Base-by-base conservation (phyloP, 495 filamentous ascomycete species). In the Tuber melanosporum region DNA sequence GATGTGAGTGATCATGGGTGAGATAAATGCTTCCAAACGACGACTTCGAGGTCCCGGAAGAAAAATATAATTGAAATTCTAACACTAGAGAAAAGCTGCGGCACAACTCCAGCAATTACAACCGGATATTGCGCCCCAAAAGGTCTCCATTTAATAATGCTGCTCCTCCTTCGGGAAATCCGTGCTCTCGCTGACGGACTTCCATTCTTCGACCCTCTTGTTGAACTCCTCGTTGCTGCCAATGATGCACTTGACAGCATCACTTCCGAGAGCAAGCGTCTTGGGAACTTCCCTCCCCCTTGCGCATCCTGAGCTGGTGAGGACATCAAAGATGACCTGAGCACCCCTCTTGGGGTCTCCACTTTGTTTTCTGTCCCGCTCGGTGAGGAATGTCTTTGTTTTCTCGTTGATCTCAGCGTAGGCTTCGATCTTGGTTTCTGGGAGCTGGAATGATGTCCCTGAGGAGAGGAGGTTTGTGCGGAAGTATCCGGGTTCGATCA, bases 401-500 rank as follows among this genome's bases (percentile, higher is more conserved):
- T 75, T 66, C 10, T 72, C 73, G 26, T 78, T 75, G 41, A 75
- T 66, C 71, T 81, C 72, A 39, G 79, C 71, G 73, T 84, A 84
- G 41, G 70, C 81, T 47, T 79, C 71, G 36, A 84, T 76, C 73
- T 74, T 49, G 81, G 43, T 47, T 73, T 80, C 42, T 83, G 76
- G 73, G 41, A 72, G 76, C 20, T 71, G 71, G 43, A 78, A 46
- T 17, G 76, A 78, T 32, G 70, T 57, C 36, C 69, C 46, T 43
- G 73, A 66, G 70, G 73, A 39, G 17, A 78, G 70, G 32, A 90
- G 82, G 32, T 83, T 81, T 0, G 87, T 89, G 26, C 87, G 84
- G 76, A 89, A 89, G 71, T 85, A 85, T 3, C 89, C 89, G 7
- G 87, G 88, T 76, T 88, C 86, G 10, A 88, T 79, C 19, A 87